Conservation (phyloP, 495 filamentous ascomycete species). For the Cercophora samala region DNA sequence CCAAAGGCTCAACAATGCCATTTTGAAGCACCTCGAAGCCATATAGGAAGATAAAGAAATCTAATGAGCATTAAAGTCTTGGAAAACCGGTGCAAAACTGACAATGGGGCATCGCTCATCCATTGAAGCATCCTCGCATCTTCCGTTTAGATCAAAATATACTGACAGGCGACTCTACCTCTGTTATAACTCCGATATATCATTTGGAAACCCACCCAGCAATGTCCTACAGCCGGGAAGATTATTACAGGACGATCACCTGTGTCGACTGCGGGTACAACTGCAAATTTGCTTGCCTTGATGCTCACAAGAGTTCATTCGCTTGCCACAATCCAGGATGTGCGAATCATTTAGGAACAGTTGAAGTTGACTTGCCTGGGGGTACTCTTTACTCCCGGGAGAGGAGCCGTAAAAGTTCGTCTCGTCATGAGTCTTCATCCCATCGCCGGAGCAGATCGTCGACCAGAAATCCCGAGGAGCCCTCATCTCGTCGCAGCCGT, state of each 20-base stretch:
- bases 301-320: background rate
- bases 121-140: background rate
- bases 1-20: background rate
- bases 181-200: background rate
- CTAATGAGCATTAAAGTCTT: background rate
- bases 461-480: background rate
- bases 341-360: background rate
- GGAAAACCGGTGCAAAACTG: background rate
- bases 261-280: background rate
- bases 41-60: background rate
- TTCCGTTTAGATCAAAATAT: background rate
- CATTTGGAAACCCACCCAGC: background rate
- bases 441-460: background rate
- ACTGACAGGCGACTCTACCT: background rate
- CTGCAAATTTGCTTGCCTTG: constrained; percentile 10
- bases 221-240: background rate
- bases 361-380: background rate
- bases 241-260: background rate
- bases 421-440: background rate
- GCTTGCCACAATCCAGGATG: constrained; percentile 11
- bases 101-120: background rate
- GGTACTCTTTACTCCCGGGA: background rate
- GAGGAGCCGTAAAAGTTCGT: background rate
- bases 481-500: background rate
- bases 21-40: background rate